These are phyloP conservation scores for Kodamaea sp. DNA, from an alignment of 1,139 yeast species.

Conservation along the genomic window DNA sequence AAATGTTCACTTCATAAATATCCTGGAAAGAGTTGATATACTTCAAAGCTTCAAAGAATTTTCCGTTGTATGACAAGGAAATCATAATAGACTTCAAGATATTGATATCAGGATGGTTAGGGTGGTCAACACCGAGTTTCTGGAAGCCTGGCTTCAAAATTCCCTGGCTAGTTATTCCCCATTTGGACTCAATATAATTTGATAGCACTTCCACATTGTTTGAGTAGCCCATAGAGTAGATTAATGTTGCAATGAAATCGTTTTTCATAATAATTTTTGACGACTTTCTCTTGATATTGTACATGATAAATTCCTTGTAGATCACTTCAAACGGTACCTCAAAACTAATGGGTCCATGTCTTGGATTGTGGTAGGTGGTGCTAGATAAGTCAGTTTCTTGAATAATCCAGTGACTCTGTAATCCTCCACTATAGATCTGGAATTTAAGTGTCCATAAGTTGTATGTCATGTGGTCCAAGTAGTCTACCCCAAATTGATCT, in stretches of 20 bases:
- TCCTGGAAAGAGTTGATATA: slow-evolving; percentile 40
- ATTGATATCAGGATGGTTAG: slow-evolving; percentile 29
- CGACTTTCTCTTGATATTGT: slow-evolving; percentile 12
- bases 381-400: slow-evolving; percentile 23
- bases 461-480: slow-evolving; percentile 25
- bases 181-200: slow-evolving; percentile 29
- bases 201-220: slow-evolving; percentile 25
- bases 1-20: slow-evolving; percentile 27
- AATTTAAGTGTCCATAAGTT: slow-evolving; percentile 39
- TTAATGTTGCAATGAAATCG: slow-evolving; percentile 27
- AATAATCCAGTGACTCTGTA: slow-evolving; percentile 33
- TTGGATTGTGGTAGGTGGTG: slow-evolving; percentile 18
- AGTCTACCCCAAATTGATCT: slow-evolving; percentile 20
- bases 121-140: slow-evolving; percentile 13
- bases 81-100: slow-evolving; percentile 32
- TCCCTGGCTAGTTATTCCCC: slow-evolving; percentile 35
- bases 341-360: slow-evolving; percentile 19
- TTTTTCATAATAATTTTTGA: slow-evolving; percentile 22
- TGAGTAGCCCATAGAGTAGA: slow-evolving; percentile 37
- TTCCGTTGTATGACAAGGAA: slow-evolving; percentile 32
- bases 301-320: slow-evolving; percentile 23
- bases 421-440: slow-evolving; percentile 37
- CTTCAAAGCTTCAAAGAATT: slow-evolving; percentile 34
- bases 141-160: slow-evolving; percentile 7
- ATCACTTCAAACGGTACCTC: slow-evolving; percentile 23